Evolutionary conservation across 2,329 filamentous ascomycete genomes (phyloP), one percentile per base, ranked within the genome.

Genomic region (Colletotrichum sp.): DNA sequence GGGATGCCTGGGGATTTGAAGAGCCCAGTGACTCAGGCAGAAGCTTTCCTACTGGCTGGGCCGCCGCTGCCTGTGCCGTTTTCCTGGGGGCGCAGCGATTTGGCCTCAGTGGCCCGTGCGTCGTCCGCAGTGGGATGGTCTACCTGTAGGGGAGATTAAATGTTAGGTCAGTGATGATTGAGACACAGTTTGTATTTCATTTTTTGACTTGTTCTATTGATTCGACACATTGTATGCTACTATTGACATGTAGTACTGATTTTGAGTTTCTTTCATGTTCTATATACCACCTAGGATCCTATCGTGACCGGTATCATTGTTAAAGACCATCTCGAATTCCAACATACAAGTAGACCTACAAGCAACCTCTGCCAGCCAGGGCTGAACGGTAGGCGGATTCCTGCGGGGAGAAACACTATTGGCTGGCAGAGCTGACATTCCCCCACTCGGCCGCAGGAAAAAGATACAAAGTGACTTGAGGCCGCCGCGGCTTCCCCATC

Each of bases 1-100:
- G 72, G 72, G 72, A 67, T 74, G 72, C 72, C 72, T 74, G 72
- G 72, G 68, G 69, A 71, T 74, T 67, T 74, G 72, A 74, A 74
- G 43, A 31, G 57, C 64, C 47, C 63, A 63, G 72, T 73, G 62
- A 73, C 71, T 51, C 43, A 51, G 47, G 57, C 71, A 43, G 38
- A 55, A 57, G 21, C n/a, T 57, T 43, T 61, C 38, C 61, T 21
- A 70, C 54, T 70, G 66, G 66, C 66, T 61, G 66, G 1, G 13
- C 38, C 54, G 67, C 24, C 66, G 15, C 47, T 51, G 43, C 57
- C 70, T 70, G 70, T 59, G 43, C 67, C 61, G 67, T 66, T 62
- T 57, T 24, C 29, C 54, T 57, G 54, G 43, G 57, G 71, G 71
- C 72, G 69, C 57, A 74, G 72, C 43, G 69, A 74, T 74, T 74